Base-by-base conservation (phyloP, 176 grass and related monocot genomes). In the Avena sativa region DNA sequence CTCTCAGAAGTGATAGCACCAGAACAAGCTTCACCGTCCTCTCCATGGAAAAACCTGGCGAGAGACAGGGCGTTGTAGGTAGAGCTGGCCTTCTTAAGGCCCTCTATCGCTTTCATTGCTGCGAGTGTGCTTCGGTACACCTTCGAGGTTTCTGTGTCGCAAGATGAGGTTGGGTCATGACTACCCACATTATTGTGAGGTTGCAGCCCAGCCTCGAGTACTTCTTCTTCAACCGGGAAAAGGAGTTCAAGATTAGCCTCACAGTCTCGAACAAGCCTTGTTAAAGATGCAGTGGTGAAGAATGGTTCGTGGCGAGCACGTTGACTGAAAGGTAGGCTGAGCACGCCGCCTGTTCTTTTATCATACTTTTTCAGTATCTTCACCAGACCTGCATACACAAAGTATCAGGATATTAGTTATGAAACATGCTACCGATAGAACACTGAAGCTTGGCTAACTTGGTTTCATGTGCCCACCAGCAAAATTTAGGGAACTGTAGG, bases 311-410 rank as follows among this genome's bases (percentile, higher is more conserved):
- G 97, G 28, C 93, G 89, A 48, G 84, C 97, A 81, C 94, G 97
- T 74, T 92, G 97, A 28, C 92, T 99, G 87, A 99, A 96, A 74
- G 92, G 97, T 64, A 99, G 62, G 80, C 92, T 96, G 30, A 98
- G 81, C 73, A 96, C 81, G 28, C 89, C 89, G 0, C 97, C 97
- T 50, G 94, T 96, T 90, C 97, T 94, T 89, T 98, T 98, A 83
- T 98, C 94, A 79, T 96, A 99, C 86, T 96, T 96, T 66, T 98
- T 99, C 44, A 99, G 71, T 89, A 99, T 99, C 78, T 99, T 96
- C 28, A 99, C 90, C 16, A 96, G 77, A 62, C 93, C 97, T 99
- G 81, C n/a, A 93, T 73, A 46, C 47, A 85, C 72, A 77, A 74
- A 69, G 47, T 43, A 6, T 74, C 63, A 15, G 12, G 30, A 80